Conservation (phyloP, 2,329 filamentous ascomycete species). For the Tetracladium maxilliforme region DNA sequence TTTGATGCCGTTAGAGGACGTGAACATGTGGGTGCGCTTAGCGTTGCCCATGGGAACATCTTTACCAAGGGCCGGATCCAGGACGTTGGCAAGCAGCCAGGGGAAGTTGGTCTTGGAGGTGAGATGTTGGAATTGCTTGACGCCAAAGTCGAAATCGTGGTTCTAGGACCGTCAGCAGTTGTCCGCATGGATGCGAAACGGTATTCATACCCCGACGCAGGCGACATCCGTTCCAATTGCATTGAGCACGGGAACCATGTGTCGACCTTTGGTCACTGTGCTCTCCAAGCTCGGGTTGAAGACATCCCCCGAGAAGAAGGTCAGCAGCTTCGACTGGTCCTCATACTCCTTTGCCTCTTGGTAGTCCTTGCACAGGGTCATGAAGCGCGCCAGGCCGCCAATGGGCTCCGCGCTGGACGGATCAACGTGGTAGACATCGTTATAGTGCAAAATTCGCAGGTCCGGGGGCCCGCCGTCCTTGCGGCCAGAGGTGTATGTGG, state of each 20-base stretch:
- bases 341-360: conserved; percentile 42
- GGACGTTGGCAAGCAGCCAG: conserved; percentile 79
- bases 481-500: no score
- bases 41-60: conserved; percentile 63
- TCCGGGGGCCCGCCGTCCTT: conserved; percentile 52
- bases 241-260: no score
- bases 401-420: conserved; percentile 62
- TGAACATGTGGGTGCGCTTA: conserved; percentile 61
- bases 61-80: conserved; percentile 69
- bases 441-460: conserved; percentile 76
- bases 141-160: conserved; percentile 86
- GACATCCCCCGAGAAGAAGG: conserved; percentile 81
- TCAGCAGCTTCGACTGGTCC: conserved; percentile 51
- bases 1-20: conserved; percentile 70
- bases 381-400: conserved; percentile 69
- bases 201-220: no score
- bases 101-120: conserved; percentile 66
- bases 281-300: conserved; percentile 88
- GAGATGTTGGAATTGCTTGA: conserved; percentile 63
- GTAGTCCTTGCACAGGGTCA: conserved; percentile 66
- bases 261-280: conserved; percentile 80
- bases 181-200: conserved; percentile 35
- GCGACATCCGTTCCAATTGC: no score
- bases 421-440: conserved; percentile 89
- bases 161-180: conserved; percentile 89